Evolutionary conservation across 2,329 filamentous ascomycete genomes (phyloP), one percentile per base, ranked within the genome.

Genomic region (Cladosporium sp.): DNA sequence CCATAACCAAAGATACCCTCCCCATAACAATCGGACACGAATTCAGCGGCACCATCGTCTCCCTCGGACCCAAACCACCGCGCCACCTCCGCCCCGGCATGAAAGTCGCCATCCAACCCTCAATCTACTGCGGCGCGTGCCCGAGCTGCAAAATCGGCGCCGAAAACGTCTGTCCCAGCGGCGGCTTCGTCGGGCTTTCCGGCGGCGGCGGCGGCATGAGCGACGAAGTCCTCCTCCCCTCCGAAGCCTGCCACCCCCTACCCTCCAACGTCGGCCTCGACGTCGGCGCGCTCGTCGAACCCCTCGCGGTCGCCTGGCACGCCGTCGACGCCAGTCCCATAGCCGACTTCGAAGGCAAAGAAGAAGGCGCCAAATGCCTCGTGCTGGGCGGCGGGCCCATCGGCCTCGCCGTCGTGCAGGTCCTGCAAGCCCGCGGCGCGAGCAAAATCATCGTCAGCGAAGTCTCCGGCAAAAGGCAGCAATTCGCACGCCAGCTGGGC

Each of bases 21-120:
- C 83, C 82, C 3, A 72, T 85, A 8, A 82, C 62, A 0, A 70
- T 86, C 8, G 83, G 84, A 20, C 83, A 86, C 60, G 84, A 86
- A 61, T 83, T 86, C 64, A 79, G 75, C 3, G 83, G 83, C 9
- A 73, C 75, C 2, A 70, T 86, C 27, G 71, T 75, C 9, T 79
- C 83, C 56, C 67, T 85, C n/a, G 82, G 82, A 0, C 59, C 69
- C 0, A 55, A 55, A 29, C 55, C 61, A 9, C 45, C 54, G 15
- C 17, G 20, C 24, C 44, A 54, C 24, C 67, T 84, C 42, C 68
- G 73, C 39, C 62, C 77, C 1, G 82, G 82, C 1, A 77, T 85
- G 54, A 68, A 72, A 15, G 81, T 84, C 15, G 79, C 75, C 4
- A 72, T 85, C 3, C 79, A 82, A 55, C 83, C 83, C 2, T 82